A percentile compares a stretch with the other conserved stretches of the same genome.
Evolutionary conservation across 2,329 filamentous ascomycete genomes (phyloP).

Genomic region (Eutypa lata): DNA sequence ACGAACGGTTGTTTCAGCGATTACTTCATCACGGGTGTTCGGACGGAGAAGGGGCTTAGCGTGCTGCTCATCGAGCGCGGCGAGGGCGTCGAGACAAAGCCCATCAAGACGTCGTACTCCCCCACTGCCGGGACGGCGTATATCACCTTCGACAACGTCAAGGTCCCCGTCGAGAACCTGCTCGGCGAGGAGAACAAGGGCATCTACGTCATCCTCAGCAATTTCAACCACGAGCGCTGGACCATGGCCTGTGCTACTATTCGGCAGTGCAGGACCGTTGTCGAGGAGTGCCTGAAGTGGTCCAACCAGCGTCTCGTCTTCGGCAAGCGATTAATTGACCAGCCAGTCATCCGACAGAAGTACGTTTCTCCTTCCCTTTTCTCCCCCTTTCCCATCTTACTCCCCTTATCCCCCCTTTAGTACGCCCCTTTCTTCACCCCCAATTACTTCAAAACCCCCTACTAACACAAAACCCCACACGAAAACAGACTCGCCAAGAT

Average conservation of each 20-base stretch:
- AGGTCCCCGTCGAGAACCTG: slow-evolving; percentile 75
- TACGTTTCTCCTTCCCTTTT: slow-evolving; percentile 34
- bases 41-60: slow-evolving; percentile 74
- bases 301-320: slow-evolving; percentile 83
- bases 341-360: slow-evolving; percentile 82
- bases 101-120: slow-evolving; percentile 81
- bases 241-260: slow-evolving; percentile 68
- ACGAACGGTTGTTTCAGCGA: slow-evolving; percentile 78
- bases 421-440: too few species aligned
- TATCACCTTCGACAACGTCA: slow-evolving; percentile 82
- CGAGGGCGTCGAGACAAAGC: slow-evolving; percentile 71
- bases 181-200: slow-evolving; percentile 83
- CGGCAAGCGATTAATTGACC: slow-evolving; percentile 75
- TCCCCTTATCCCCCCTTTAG: not conserved
- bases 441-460: too few species aligned
- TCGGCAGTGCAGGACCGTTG: slow-evolving; percentile 63
- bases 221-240: slow-evolving; percentile 87
- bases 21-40: slow-evolving; percentile 80
- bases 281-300: slow-evolving; percentile 87
- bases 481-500: slow-evolving; percentile 69
- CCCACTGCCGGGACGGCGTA: slow-evolving; percentile 74
- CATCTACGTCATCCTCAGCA: slow-evolving; percentile 77
- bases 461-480: not conserved
- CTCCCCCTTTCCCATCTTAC: not conserved
- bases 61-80: slow-evolving; percentile 73